Evolutionary conservation across 768 basidiomycete species (phyloP).

Genomic region (Lactifluus hygrophoroides): DNA sequence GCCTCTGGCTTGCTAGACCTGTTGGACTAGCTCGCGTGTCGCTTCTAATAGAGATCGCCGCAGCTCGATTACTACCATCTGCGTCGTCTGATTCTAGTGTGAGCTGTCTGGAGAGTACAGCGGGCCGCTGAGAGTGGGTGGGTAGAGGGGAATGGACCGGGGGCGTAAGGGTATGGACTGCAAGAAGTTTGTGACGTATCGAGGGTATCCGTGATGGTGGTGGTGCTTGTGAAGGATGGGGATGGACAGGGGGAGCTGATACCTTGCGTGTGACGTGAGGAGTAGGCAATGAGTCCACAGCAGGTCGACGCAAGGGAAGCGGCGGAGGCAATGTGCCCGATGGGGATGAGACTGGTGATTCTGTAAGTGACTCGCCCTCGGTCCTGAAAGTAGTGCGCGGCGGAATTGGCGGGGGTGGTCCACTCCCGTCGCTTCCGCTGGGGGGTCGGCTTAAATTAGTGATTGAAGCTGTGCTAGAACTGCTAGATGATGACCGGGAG

Average conservation of each 20-base stretch:
- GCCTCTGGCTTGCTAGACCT: background rate
- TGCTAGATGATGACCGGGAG: constrained; percentile 2
- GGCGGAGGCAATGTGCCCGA: background rate
- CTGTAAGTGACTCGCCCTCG: background rate
- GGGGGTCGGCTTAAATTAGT: background rate
- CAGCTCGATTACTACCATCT: background rate
- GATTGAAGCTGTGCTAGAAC: background rate
- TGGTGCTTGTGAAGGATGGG: background rate
- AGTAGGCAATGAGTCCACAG: background rate
- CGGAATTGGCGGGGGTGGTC: constrained; percentile 2
- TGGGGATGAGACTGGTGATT: constrained; percentile 4
- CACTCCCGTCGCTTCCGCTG: constrained; percentile 7
- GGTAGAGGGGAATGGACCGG: background rate
- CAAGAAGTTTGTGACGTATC: background rate
- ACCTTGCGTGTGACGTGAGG: background rate
- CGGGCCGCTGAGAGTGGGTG: background rate
- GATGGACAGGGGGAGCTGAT: constrained; percentile 5
- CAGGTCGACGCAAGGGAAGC: constrained; percentile 4
- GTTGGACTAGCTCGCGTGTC: background rate
- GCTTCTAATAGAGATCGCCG: background rate
- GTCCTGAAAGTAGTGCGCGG: background rate
- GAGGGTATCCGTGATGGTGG: background rate
- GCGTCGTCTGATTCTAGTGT: background rate
- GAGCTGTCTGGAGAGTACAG: background rate
- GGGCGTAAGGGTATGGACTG: background rate